Percentiles rank a stretch among this genome's conserved stretches.
Evolutionary conservation across 2,329 filamentous ascomycete genomes (phyloP).

Genomic region (Ophiostoma sp.): DNA sequence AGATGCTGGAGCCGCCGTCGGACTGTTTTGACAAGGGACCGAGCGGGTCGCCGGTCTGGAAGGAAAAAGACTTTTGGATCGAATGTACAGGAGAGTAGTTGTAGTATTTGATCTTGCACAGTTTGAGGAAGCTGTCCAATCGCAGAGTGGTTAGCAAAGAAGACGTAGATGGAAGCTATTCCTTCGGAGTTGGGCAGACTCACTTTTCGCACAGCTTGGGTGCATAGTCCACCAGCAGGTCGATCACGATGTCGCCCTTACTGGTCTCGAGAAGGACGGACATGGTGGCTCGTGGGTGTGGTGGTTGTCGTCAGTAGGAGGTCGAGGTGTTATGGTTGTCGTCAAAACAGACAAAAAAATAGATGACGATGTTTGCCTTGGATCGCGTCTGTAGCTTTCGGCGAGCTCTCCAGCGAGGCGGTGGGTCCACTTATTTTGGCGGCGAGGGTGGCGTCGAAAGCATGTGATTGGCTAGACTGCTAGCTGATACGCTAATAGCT

Average conservation of each 20-base stretch:
- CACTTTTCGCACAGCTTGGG: slow-evolving; percentile 95
- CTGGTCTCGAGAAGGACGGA: slow-evolving; percentile 93
- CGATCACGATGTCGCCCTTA: slow-evolving; percentile 89
- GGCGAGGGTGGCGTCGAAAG: background rate
- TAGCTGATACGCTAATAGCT: background rate
- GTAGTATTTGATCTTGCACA: slow-evolving; percentile 99
- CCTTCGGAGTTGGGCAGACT: slow-evolving; percentile 45
- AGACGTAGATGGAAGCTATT: background rate
- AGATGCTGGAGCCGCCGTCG: slow-evolving; percentile 91
- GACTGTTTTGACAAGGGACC: slow-evolving; percentile 81
- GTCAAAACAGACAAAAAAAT: too few relatives aligned
- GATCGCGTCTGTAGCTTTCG: background rate
- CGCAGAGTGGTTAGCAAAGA: slow-evolving; percentile 39
- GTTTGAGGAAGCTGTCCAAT: slow-evolving; percentile 89
- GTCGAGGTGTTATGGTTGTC: background rate
- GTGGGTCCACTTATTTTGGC: background rate
- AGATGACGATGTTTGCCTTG: background rate
- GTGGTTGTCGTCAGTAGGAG: background rate
- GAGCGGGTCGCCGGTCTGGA: slow-evolving; percentile 92
- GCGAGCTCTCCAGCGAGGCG: slow-evolving; percentile 1
- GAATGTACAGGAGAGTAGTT: slow-evolving; percentile 93
- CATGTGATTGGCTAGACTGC: background rate
- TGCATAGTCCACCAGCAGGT: slow-evolving; percentile 83
- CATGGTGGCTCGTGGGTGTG: slow-evolving; percentile 53
- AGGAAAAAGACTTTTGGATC: slow-evolving; percentile 92